These are phyloP conservation scores for Acacia melanoxylon DNA, from an alignment of 306 rosid genomes.

Conservation along the genomic window DNA sequence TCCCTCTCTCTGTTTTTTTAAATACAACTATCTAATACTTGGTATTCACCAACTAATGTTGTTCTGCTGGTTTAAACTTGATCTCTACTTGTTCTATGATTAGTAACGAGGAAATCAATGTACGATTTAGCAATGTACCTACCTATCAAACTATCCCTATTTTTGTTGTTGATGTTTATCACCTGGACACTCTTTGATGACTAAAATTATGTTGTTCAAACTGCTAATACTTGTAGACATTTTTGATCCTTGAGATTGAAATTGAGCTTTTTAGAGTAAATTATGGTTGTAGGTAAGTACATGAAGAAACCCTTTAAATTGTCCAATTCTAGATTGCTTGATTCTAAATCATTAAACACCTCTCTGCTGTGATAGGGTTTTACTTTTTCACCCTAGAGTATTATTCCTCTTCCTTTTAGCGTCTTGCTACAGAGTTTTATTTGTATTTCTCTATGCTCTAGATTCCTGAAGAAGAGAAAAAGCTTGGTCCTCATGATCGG, in stretches of 20 bases:
- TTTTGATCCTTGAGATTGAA: neutral
- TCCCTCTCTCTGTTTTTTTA: neutral
- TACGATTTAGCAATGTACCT: neutral
- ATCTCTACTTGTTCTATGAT: neutral
- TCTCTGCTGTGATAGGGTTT: neutral
- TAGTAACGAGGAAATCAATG: neutral
- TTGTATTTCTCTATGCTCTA: conserved; percentile 28
- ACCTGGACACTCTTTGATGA: neutral
- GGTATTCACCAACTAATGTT: neutral
- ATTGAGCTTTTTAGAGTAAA: neutral
- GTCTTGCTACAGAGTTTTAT: neutral
- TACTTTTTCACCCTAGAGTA: neutral
- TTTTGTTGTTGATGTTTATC: neutral
- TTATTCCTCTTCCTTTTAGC: conserved; percentile 11
- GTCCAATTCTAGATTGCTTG: neutral
- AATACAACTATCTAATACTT: neutral
- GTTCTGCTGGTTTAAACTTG: neutral
- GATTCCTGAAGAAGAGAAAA: conserved; percentile 90
- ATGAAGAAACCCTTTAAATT: neutral
- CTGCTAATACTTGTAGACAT: neutral
- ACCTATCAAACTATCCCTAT: neutral
- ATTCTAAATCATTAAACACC: neutral
- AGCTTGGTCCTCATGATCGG: conserved; percentile 71
- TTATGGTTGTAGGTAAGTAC: neutral
- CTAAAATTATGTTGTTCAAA: neutral